These are phyloP conservation scores for Bryum argenteum DNA, from an alignment of 225 moss, liverwort and hornwort species.

Conservation along the genomic window DNA sequence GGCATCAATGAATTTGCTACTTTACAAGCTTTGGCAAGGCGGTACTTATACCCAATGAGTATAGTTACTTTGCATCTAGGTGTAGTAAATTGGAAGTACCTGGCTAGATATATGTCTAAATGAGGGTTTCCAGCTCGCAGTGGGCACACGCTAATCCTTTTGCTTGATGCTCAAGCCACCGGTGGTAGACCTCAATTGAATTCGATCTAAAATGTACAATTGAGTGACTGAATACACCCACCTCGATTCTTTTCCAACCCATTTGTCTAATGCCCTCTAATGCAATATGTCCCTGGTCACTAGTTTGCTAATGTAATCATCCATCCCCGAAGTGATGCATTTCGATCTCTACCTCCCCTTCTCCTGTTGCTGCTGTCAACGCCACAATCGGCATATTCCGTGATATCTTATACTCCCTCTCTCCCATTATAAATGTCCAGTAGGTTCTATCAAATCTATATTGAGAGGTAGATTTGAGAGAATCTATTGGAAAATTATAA, in stretches of 20 bases:
- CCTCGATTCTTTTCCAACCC: slow-evolving; percentile 47
- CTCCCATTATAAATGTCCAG: too few relatives aligned
- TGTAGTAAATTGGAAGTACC: slow-evolving; percentile 13
- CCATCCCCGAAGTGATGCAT: slow-evolving; percentile 50
- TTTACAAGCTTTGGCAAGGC: slow-evolving; percentile 26
- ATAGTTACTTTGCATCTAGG: slow-evolving; percentile 21
- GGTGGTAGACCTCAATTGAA: not conserved
- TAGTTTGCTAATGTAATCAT: slow-evolving; percentile 58
- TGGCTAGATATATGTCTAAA: not conserved
- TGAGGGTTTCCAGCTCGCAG: not conserved
- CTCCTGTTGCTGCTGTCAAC: slow-evolving; percentile 47
- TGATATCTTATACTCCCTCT: too few relatives aligned
- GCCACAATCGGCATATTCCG: slow-evolving; percentile 45
- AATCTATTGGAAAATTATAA: too few relatives aligned
- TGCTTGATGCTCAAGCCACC: not conserved
- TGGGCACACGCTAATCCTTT: slow-evolving; percentile 22
- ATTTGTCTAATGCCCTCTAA: slow-evolving; percentile 42
- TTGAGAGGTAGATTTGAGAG: too few relatives aligned
- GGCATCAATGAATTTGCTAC: slow-evolving; percentile 34
- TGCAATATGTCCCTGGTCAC: slow-evolving; percentile 51
- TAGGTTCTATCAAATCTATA: too few relatives aligned
- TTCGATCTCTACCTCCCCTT: slow-evolving; percentile 54
- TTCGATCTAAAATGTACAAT: slow-evolving; percentile 38
- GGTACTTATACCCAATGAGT: slow-evolving; percentile 19
- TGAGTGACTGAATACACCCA: slow-evolving; percentile 38